A percentile compares a stretch with the other conserved stretches of the same genome.
Evolutionary conservation across 495 filamentous ascomycete genomes (phyloP).

Genomic region (Penicillium maclennaniae): DNA sequence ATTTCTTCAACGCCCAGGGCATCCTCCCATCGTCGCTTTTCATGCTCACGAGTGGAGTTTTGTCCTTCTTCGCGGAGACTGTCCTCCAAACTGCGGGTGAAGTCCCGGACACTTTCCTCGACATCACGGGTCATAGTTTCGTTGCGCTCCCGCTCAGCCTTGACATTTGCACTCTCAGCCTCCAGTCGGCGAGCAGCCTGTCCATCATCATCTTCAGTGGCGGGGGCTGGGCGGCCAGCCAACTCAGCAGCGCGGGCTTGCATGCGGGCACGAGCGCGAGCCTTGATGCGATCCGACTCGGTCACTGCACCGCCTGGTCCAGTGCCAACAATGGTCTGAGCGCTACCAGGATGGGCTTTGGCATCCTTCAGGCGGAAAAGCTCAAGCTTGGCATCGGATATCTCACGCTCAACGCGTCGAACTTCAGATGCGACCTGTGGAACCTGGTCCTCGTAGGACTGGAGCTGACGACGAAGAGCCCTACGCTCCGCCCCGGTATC

Average conservation of each 20-base stretch:
- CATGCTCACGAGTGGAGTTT: constrained; percentile 71
- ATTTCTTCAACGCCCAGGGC: constrained; percentile 94
- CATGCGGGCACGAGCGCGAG: constrained; percentile 95
- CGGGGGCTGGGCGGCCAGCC: constrained; percentile 69
- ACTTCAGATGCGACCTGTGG: constrained; percentile 91
- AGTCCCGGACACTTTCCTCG: constrained; percentile 93
- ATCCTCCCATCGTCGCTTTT: constrained; percentile 93
- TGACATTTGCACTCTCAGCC: constrained; percentile 75
- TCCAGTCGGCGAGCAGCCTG: constrained; percentile 79
- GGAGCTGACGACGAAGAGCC: constrained; percentile 80
- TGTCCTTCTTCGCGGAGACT: constrained; percentile 79
- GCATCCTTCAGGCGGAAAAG: constrained; percentile 91
- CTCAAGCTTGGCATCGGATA: constrained; percentile 90
- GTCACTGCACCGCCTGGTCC: constrained; percentile 89
- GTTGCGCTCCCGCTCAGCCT: constrained; percentile 85
- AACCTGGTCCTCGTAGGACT: constrained; percentile 81
- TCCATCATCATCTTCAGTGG: constrained; percentile 62
- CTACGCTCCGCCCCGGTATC: constrained; percentile 86
- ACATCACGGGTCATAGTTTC: constrained; percentile 95
- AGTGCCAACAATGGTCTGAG: constrained; percentile 83
- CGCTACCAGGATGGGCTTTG: constrained; percentile 81
- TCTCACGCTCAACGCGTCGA: constrained; percentile 82
- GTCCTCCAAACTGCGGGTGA: constrained; percentile 76
- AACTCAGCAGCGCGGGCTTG: constrained; percentile 92
- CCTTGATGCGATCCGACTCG: constrained; percentile 91